phyloP scores from a whole-genome alignment of 208 protist species.

The Crithidia thermophila region DNA sequence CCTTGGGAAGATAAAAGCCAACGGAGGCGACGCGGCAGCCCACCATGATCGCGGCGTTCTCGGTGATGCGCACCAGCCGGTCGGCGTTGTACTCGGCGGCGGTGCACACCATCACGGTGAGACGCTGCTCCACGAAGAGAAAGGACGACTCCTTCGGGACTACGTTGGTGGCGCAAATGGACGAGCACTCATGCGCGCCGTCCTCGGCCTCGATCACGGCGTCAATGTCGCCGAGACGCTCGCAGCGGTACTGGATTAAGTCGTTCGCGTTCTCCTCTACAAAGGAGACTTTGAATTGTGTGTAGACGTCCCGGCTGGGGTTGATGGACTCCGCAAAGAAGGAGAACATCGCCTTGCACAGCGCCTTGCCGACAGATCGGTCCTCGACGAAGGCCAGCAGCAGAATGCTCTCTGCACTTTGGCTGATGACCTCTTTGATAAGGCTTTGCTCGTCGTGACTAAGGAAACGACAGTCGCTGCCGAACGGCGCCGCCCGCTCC shows the following conservation, averaged over 20 bases:
- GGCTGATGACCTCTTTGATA: conserved; percentile 34
- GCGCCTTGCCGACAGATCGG: conserved; percentile 21
- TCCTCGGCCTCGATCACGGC: conserved; percentile 59
- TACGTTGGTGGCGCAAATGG: conserved; percentile 46
- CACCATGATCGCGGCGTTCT: conserved; percentile 36
- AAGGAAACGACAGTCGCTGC: conserved; percentile 20
- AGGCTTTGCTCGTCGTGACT: conserved; percentile 28
- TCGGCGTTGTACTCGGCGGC: conserved; percentile 28
- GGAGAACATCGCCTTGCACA: conserved; percentile 52
- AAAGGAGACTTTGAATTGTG: conserved; percentile 62
- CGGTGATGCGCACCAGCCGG: conserved; percentile 34
- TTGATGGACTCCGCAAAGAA: conserved; percentile 44
- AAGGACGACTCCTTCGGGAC: conserved; percentile 46
- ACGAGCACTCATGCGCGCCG: conserved; percentile 40
- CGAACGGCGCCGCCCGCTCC: conserved; percentile 34
- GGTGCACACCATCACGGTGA: conserved; percentile 52
- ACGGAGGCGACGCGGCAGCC: conserved; percentile 47
- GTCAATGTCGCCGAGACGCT: conserved; percentile 57
- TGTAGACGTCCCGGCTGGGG: conserved; percentile 31
- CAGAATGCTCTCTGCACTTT: conserved; percentile 39
- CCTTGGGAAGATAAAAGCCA: conserved; percentile 37
- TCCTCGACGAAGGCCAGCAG: conserved; percentile 40
- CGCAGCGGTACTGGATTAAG: conserved; percentile 61
- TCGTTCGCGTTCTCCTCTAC: conserved; percentile 51
- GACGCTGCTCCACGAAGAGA: conserved; percentile 43